Evolutionary conservation across 1,284 basidiomycete species (phyloP).

Genomic region (Apiotrichum sp.): DNA sequence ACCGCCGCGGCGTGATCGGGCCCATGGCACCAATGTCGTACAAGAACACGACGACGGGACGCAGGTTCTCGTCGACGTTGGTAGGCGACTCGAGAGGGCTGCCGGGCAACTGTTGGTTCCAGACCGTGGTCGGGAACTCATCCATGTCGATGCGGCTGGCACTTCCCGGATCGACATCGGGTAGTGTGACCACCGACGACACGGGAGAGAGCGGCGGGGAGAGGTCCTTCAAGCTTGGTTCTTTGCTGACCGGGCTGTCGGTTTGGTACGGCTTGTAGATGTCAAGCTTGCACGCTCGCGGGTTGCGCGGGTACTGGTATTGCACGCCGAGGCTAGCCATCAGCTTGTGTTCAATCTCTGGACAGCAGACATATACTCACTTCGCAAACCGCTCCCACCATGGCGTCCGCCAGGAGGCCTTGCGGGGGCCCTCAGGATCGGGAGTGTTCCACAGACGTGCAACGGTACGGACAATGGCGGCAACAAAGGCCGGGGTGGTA

Average conservation of each 20-base stretch:
- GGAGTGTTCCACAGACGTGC: conserved; percentile 9
- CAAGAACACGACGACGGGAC: conserved; percentile 22
- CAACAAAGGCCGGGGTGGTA: conserved; percentile 2
- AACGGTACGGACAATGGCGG: conserved; percentile 3
- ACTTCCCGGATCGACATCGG: conserved; percentile 15
- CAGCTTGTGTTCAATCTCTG: no score
- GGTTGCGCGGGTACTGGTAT: conserved; percentile 5
- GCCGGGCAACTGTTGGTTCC: conserved; percentile 14
- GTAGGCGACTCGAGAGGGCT: conserved; percentile 4
- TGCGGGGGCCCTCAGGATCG: background rate
- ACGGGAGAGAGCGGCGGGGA: conserved; percentile 9
- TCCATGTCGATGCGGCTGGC: conserved; percentile 4
- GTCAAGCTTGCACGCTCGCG: conserved; percentile 11
- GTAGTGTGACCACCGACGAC: conserved; percentile 7
- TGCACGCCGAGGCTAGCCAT: conserved; percentile 8
- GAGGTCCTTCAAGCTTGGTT: background rate
- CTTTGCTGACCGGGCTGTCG: background rate
- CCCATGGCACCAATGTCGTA: conserved; percentile 25
- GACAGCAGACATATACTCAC: background rate
- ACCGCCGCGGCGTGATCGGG: conserved; percentile 15
- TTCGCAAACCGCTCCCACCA: conserved; percentile 16
- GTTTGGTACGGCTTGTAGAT: conserved; percentile 10
- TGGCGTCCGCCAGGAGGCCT: background rate
- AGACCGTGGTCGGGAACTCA: conserved; percentile 12
- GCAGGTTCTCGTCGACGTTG: background rate